Conservation (phyloP, 2,329 filamentous ascomycete species). For the Aspergillus calidoustus region DNA sequence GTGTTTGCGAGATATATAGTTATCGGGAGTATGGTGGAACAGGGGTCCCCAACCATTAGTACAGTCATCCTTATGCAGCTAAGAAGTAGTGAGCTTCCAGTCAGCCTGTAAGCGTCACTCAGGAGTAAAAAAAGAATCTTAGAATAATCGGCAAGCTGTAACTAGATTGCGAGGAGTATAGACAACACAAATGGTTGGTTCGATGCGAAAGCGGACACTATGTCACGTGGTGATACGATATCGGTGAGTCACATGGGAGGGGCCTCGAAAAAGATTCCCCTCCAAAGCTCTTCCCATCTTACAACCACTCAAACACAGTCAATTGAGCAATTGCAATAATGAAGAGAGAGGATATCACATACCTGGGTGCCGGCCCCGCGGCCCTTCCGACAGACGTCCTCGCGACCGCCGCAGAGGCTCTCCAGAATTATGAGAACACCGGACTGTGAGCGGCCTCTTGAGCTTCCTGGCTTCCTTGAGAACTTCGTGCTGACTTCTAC, state of each 20-base stretch:
- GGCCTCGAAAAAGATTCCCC: conserved; percentile 10
- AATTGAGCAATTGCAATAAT: conserved; percentile 42
- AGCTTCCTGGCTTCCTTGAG: not conserved
- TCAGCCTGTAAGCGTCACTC: not conserved
- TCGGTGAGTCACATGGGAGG: conserved; percentile 18
- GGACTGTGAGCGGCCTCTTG: conserved; percentile 58
- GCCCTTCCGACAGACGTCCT: conserved; percentile 80
- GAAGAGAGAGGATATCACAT: conserved; percentile 75
- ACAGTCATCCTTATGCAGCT: too few species aligned
- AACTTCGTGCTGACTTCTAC: conserved; percentile 9
- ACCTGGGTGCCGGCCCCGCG: conserved; percentile 93
- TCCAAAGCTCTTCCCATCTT: not conserved
- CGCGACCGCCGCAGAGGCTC: conserved; percentile 73
- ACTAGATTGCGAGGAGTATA: not conserved
- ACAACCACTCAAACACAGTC: not conserved
- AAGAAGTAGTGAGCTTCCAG: too few species aligned
- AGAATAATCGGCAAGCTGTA: not conserved
- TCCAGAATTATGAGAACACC: conserved; percentile 79
- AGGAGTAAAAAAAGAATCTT: not conserved
- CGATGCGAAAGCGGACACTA: not conserved
- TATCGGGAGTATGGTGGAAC: not conserved
- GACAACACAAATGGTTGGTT: not conserved
- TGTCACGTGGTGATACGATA: conserved; percentile 10
- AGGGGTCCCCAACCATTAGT: too few species aligned
- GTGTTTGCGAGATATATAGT: not conserved